These are phyloP conservation scores for Puccinia novopanici DNA, from an alignment of 1,284 basidiomycete genomes.

Conservation along the genomic window DNA sequence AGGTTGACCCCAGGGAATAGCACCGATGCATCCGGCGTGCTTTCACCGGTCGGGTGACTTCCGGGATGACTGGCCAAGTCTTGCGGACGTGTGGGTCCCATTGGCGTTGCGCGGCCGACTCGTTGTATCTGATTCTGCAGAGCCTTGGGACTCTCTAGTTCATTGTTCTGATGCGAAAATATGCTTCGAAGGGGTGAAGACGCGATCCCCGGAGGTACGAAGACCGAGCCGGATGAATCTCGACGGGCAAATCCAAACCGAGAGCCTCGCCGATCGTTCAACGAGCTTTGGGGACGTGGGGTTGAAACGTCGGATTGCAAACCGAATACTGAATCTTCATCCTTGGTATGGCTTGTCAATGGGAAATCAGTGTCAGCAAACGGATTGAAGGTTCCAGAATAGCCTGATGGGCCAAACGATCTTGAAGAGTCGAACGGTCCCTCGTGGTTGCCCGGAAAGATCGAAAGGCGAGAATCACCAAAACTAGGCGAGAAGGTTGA, in stretches of 20 bases:
- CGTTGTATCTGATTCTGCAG: not conserved
- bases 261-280: slow-evolving; percentile 43
- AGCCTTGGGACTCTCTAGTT: slow-evolving; percentile 12
- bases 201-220: slow-evolving; percentile 10
- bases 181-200: slow-evolving; percentile 47
- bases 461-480: slow-evolving; percentile 35
- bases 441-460: slow-evolving; percentile 16
- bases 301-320: not conserved
- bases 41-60: not conserved
- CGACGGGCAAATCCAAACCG: slow-evolving; percentile 49
- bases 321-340: not conserved
- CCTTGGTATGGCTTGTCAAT: not conserved
- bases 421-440: slow-evolving; percentile 9
- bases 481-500: slow-evolving; percentile 46
- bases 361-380: slow-evolving; percentile 43
- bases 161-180: slow-evolving; percentile 33
- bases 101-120: not conserved
- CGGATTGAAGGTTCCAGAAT: slow-evolving; percentile 49
- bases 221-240: slow-evolving; percentile 28
- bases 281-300: slow-evolving; percentile 7
- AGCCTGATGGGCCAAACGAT: slow-evolving; percentile 12
- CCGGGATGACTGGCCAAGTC: slow-evolving; percentile 15
- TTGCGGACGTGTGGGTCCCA: slow-evolving; percentile 17
- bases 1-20: slow-evolving; percentile 49
- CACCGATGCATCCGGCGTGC: slow-evolving; percentile 45